These are phyloP conservation scores for Arthrobotrys entomopaga DNA, from an alignment of 2,329 filamentous ascomycete genomes.

Conservation along the genomic window DNA sequence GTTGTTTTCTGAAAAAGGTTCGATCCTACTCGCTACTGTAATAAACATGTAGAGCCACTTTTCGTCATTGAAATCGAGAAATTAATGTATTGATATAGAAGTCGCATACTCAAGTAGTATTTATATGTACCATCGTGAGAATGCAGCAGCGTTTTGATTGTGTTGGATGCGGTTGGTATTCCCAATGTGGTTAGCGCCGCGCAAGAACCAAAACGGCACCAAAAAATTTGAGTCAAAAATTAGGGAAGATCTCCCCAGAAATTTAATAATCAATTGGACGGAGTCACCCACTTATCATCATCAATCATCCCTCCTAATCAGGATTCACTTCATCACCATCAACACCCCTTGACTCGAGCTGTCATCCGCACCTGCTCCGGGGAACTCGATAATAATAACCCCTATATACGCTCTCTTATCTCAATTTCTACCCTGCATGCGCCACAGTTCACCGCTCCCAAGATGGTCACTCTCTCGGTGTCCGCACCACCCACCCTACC, in stretches of 20 bases:
- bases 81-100: too few species aligned
- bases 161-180: constrained; percentile 32
- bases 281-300: constrained; percentile 4
- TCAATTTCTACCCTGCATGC: constrained; percentile 34
- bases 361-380: constrained; percentile 3
- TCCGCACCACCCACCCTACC: constrained; percentile 41
- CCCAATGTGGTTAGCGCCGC: constrained; percentile 31
- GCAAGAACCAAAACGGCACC: constrained; percentile 34
- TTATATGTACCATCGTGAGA: too few species aligned
- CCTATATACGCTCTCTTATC: not conserved
- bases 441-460: constrained; percentile 5
- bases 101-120: too few species aligned
- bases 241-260: constrained; percentile 23
- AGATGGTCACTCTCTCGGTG: constrained; percentile 49
- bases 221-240: constrained; percentile 30
- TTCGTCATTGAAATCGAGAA: not conserved
- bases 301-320: constrained; percentile 10
- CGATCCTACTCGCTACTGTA: not conserved
- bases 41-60: too few species aligned
- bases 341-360: constrained; percentile 13
- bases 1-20: not conserved
- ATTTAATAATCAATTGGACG: not conserved
- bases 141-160: not conserved
- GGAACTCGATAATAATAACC: constrained; percentile 12
- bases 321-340: constrained; percentile 12